These are phyloP conservation scores for Oryza australiensis DNA, from an alignment of 176 grass and related monocot genomes.

Conservation along the genomic window DNA sequence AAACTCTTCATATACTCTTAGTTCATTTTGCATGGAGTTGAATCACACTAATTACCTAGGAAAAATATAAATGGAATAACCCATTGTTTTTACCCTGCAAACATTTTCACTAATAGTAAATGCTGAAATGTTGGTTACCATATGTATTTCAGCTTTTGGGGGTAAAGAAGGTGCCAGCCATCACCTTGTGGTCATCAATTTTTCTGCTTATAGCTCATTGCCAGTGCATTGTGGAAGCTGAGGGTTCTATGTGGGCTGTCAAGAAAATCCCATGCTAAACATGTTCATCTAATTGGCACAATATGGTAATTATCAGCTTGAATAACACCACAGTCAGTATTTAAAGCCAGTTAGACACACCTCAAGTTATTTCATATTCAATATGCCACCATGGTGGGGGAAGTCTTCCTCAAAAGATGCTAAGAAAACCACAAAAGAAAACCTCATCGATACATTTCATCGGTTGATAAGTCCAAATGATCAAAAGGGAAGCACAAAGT, in stretches of 20 bases:
- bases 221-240: neutral
- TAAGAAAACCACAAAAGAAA: constrained; percentile 94
- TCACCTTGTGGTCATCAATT: neutral
- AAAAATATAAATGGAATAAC: neutral
- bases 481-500: constrained; percentile 71
- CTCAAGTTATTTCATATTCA: constrained; percentile 36
- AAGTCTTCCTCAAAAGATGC: constrained; percentile 89
- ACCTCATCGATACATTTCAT: constrained; percentile 87
- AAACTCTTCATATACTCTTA: neutral
- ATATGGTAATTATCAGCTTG: constrained; percentile 46
- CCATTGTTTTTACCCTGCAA: neutral
- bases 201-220: constrained; percentile 15
- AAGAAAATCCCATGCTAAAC: constrained; percentile 15
- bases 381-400: constrained; percentile 89
- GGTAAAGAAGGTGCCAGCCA: constrained; percentile 29
- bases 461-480: constrained; percentile 82
- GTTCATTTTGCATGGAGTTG: neutral
- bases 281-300: constrained; percentile 32
- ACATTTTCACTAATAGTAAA: neutral
- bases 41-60: neutral
- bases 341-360: constrained; percentile 29
- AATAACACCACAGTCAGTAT: constrained; percentile 3
- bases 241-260: constrained; percentile 28
- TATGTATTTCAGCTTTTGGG: constrained; percentile 36
- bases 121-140: neutral